Evolutionary conservation across 2,329 filamentous ascomycete genomes (phyloP), one percentile per base, ranked within the genome.

Genomic region (Curvularia hawaiiensis): DNA sequence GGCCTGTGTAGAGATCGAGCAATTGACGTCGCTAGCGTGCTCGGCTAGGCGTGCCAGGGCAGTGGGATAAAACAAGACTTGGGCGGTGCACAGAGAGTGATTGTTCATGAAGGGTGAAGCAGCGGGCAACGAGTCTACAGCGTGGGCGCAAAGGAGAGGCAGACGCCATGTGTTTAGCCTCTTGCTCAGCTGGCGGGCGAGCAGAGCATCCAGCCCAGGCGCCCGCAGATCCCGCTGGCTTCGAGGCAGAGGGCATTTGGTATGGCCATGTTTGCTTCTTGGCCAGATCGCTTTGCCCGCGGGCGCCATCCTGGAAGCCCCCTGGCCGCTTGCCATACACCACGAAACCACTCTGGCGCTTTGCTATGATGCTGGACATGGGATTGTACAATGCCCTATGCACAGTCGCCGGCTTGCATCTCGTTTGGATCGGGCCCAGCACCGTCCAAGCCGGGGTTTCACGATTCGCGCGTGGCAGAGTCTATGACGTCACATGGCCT

Each of bases 351-450:
- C 28, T 24, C 16, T 20, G 33, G 22, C 18, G 43, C 48, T 52
- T 22, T 35, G 38, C 22, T 12, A 57, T 57, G 54, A 24, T 4
- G 22, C 22, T 24, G 22, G 22, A 54, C 54, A 57, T 57, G 54
- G 54, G 22, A 57, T 54, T 57, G 28, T 12, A 9, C 10, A 49
- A 54, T 57, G 45, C 31, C 39, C 50, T 57, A 24, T 24, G 22
- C 22, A 24, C 22, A 24, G 22, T 24, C 22, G 11, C 26, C 26
- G 26, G 6, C 7, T 3, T 18, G 35, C 35, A 38, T 18, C 9
- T 7, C 26, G 26, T 26, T 3, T 7, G 3, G 10, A 30, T 8
- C n/a, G 44, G 22, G 3, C 22, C 4, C 22, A 24, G 22, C 22
- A 24, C 22, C n/a, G 8, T 18, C 6, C 14, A 44, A 11, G 41